Conservation (phyloP, 371 early-diverging fungal species). For the Lichtheimia corymbifera region DNA sequence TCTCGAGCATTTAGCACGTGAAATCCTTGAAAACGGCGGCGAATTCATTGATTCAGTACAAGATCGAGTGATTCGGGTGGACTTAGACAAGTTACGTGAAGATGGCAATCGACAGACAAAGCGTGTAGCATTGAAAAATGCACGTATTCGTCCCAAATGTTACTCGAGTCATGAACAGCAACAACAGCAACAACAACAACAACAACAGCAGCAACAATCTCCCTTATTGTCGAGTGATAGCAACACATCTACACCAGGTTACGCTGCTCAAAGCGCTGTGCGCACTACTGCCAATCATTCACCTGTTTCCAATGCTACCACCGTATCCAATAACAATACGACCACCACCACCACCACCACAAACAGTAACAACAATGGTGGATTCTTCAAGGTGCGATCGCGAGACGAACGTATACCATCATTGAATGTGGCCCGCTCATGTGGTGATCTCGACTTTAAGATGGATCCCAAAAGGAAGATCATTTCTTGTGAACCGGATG, state of each 20-base stretch:
- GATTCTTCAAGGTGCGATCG: slow-evolving; percentile 26
- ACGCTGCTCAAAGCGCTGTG: slow-evolving; percentile 34
- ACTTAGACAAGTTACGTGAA: slow-evolving; percentile 47
- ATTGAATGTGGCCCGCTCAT: slow-evolving; percentile 63
- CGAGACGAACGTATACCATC: slow-evolving; percentile 51
- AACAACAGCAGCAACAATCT: slow-evolving; percentile 1
- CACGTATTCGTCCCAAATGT: slow-evolving; percentile 57
- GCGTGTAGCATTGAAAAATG: slow-evolving; percentile 57
- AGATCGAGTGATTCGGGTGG: slow-evolving; percentile 62
- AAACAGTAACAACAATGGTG: neutral
- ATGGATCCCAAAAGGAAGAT: slow-evolving; percentile 56
- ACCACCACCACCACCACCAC: neutral
- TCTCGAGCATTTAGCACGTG: slow-evolving; percentile 62
- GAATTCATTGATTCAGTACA: slow-evolving; percentile 68
- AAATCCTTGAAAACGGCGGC: slow-evolving; percentile 66
- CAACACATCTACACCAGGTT: slow-evolving; percentile 9
- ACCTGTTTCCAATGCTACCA: neutral
- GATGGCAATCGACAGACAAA: slow-evolving; percentile 55
- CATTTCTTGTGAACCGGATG: slow-evolving; percentile 62
- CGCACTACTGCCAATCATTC: slow-evolving; percentile 27
- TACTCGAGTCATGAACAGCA: slow-evolving; percentile 4
- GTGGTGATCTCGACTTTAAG: slow-evolving; percentile 68
- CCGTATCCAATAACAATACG: neutral
- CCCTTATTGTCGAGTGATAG: neutral
- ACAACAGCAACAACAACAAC: slow-evolving; percentile 1